Conservation (phyloP, 805 yeast genomes). For the Wickerhamiella kazuoi region DNA sequence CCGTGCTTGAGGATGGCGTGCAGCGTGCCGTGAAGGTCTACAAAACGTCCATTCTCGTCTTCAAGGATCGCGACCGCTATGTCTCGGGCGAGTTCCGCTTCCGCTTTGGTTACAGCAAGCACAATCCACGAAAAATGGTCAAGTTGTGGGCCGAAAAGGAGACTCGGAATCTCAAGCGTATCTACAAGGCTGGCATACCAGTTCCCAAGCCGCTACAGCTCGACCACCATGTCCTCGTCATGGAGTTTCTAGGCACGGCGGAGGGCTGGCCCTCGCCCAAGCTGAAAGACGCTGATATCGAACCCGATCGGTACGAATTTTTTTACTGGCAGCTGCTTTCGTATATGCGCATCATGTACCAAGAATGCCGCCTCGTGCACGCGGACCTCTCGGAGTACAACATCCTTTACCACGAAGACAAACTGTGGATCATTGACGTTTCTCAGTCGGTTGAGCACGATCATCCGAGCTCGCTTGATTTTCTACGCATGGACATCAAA, state of each 20-base stretch:
- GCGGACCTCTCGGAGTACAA: slow-evolving; percentile 96
- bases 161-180: slow-evolving; percentile 75
- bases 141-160: slow-evolving; percentile 98
- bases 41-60: slow-evolving; percentile 91
- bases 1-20: slow-evolving; percentile 19
- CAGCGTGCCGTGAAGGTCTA: slow-evolving; percentile 83
- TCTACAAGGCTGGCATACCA: slow-evolving; percentile 65
- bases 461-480: slow-evolving; percentile 92
- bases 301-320: slow-evolving; percentile 36
- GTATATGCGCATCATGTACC: slow-evolving; percentile 74
- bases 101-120: slow-evolving; percentile 63
- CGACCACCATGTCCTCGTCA: slow-evolving; percentile 76
- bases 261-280: slow-evolving; percentile 84
- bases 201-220: slow-evolving; percentile 85
- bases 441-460: slow-evolving; percentile 96
- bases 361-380: slow-evolving; percentile 77
- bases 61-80: slow-evolving; percentile 88
- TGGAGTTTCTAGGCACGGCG: slow-evolving; percentile 72
- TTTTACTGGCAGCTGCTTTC: slow-evolving; percentile 66
- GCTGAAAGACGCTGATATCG: slow-evolving; percentile 64
- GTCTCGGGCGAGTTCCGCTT: slow-evolving; percentile 93
- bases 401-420: slow-evolving; percentile 57
- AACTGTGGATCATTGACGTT: slow-evolving; percentile 80
- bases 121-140: slow-evolving; percentile 94
- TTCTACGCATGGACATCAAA: slow-evolving; percentile 91